phyloP scores from a whole-genome alignment of 352 stramenopile species.

The Thalassiosira exigua region DNA sequence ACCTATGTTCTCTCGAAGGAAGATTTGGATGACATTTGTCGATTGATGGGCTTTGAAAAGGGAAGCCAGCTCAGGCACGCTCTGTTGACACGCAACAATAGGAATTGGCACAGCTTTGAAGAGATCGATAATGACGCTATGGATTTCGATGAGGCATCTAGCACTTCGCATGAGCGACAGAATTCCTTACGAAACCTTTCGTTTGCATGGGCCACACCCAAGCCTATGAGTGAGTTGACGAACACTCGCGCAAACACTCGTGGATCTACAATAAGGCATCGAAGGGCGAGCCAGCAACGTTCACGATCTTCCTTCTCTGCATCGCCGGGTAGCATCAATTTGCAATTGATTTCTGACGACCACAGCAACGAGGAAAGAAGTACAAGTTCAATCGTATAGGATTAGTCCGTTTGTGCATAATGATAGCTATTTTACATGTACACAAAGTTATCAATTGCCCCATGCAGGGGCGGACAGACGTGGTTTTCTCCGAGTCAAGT shows the following conservation, averaged over 20 bases:
- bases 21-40: conserved; percentile 60
- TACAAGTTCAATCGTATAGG: too few species aligned
- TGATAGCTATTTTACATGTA: too few species aligned
- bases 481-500: too few species aligned
- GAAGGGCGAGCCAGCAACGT: too few species aligned
- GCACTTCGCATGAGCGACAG: conserved; percentile 14
- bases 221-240: conserved; percentile 15
- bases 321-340: too few species aligned
- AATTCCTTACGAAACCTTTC: background rate
- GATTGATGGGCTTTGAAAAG: conserved; percentile 46
- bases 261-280: background rate
- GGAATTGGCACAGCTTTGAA: conserved; percentile 58
- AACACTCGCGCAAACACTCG: background rate
- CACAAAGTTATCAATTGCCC: too few species aligned
- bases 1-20: conserved; percentile 58
- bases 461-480: too few species aligned
- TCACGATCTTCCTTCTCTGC: too few species aligned
- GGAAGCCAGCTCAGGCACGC: conserved; percentile 25
- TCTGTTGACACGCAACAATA: conserved; percentile 55
- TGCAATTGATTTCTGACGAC: too few species aligned
- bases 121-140: conserved; percentile 10
- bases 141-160: conserved; percentile 11
- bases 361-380: too few species aligned
- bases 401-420: too few species aligned
- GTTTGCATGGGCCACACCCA: conserved; percentile 30